Base-by-base conservation (phyloP, 768 basidiomycete species). In the Tricholoma sp. region DNA sequence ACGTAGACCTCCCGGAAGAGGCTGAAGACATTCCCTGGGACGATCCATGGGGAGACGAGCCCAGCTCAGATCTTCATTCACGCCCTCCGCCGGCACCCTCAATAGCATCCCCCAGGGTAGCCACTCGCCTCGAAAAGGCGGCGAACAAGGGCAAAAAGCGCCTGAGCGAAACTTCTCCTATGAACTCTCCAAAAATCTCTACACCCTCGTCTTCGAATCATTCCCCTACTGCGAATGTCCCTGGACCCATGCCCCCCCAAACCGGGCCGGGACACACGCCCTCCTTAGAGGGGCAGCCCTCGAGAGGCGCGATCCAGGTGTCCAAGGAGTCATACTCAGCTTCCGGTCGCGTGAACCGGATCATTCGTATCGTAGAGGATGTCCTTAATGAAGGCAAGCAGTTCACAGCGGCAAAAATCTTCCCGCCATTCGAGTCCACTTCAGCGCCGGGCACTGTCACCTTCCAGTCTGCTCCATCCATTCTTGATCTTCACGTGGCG, bases 401-500 rank as follows among this genome's bases (percentile, higher is more conserved):
- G 24, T 78, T 94, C 50, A 72, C 80, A 7, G 69, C 77, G 1
- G 84, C 86, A 1, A 77, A 76, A 55, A 74, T 88, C 24, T 79
- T 89, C 55, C 60, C 75, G 29, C 59, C 71, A 57, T 54, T 65
- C 0, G 60, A 70, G 27, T 62, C 78, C 29, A 63, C 62, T 27
- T 68, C 63, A 1, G 59, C 71, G 2, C 78, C 82, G 18, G 87
- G 88, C 9, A 74, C 71, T 1, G 72, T 85, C 19, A 75, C 94
- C 22, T 65, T 81, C 45, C 81, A 86, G 60, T 78, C 86, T 1
- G 80, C 86, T 16, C 74, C 83, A 2, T 79, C 86, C 16, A 76
- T 85, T 2, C 75, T 96, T 55, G 93, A 95, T 54, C 73, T 97
- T 8, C 89, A 85, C 71, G 81, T 88, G 45, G 90, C 91, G 1